Evolutionary conservation across 2,329 filamentous ascomycete genomes (phyloP), one percentile per base, ranked within the genome.

Genomic region (Xylaria sp.): DNA sequence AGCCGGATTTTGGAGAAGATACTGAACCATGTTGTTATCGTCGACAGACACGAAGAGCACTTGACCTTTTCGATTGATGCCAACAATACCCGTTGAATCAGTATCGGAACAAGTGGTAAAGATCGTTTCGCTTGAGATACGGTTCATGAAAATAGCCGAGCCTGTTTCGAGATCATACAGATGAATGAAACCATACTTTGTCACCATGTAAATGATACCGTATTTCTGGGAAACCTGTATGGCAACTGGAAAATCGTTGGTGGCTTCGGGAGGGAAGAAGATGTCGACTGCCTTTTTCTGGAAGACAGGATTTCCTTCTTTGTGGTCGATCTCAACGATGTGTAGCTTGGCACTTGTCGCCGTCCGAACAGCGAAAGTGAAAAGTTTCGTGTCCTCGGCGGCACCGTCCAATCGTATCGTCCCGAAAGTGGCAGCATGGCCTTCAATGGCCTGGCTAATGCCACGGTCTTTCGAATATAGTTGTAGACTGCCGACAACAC

Each of bases 121-220:
- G 80, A 99, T 98, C 29, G 96, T 99, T 80, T 99, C 96, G 85
- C 94, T 97, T 40, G 96, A 99, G 78, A 99, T 99, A 76, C 97
- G 92, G 87, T 99, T 99, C 94, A 99, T 97, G 88, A 98, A 99
- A 79, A 99, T 96, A 80, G 93, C 97, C 13, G 92, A 92, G 67
- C 93, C 97, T 8, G 93, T 96, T 85, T 99, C 97, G 66, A 99
- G 89, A 78, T 99, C 97, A 83, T 99, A 98, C 27, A 99, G 88
- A 82, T 99, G 96, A 76, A 99, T 98, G 83, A 98, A 99, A 62
- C 96, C 96, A 78, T 98, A 99, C 82, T 99, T 99, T 66, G 96
- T 99, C 71, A 99, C 93, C 77, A 99, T 90, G 82, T 98, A 98
- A 77, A 99, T 91, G 79, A 99, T 90, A 78, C 94, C 95, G 82